Evolutionary conservation across 768 basidiomycete genomes (phyloP).

Genomic region (Kwoniella sp.): DNA sequence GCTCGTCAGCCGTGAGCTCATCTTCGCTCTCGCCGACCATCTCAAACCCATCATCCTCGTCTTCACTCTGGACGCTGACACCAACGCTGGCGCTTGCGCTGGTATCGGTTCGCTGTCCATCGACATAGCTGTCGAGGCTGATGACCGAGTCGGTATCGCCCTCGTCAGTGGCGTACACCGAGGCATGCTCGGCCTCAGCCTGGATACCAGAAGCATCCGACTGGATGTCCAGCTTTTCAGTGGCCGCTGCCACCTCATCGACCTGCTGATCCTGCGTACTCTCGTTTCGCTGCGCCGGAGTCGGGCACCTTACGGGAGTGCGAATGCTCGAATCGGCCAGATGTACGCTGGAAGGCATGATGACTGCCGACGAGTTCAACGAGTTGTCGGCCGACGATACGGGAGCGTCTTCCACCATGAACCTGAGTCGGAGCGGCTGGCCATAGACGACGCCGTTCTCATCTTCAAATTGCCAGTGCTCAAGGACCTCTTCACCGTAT

Average conservation of each 20-base stretch:
- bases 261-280: not conserved
- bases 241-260: not conserved
- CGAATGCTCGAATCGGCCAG: not conserved
- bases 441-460: slow-evolving; percentile 39
- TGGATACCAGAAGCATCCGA: no score
- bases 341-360: slow-evolving; percentile 35
- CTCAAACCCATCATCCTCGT: slow-evolving; percentile 30
- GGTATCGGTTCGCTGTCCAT: slow-evolving; percentile 52
- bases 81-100: slow-evolving; percentile 13
- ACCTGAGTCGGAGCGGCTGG: slow-evolving; percentile 39
- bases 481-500: slow-evolving; percentile 31
- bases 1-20: slow-evolving; percentile 22
- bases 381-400: slow-evolving; percentile 16
- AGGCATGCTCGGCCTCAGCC: not conserved
- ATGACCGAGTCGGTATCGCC: slow-evolving; percentile 11
- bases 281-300: not conserved
- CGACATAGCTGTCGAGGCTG: slow-evolving; percentile 30
- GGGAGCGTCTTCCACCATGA: slow-evolving; percentile 23
- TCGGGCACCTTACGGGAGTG: not conserved
- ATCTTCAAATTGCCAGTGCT: slow-evolving; percentile 43
- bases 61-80: slow-evolving; percentile 1
- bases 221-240: not conserved
- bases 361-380: slow-evolving; percentile 34
- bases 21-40: slow-evolving; percentile 31
- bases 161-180: not conserved